phyloP scores from a whole-genome alignment of 169 alveolate genomes.

The Toxoplasma gondii region DNA sequence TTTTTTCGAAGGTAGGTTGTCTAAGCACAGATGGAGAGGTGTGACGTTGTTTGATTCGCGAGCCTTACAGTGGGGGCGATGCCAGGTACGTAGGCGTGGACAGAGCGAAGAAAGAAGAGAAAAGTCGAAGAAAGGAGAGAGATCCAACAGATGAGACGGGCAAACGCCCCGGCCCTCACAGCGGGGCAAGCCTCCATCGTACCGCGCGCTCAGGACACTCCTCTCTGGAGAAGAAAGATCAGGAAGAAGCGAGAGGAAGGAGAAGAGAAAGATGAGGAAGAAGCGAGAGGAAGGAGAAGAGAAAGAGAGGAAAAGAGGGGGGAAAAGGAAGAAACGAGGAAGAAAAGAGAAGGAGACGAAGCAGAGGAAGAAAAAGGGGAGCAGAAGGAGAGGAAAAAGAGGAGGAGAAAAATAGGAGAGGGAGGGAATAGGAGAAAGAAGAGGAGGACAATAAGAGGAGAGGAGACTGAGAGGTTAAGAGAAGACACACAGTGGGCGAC shows the following conservation, averaged over 20 bases:
- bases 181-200: not conserved
- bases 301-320: not conserved
- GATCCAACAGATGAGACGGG: not conserved
- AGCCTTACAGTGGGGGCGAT: constrained; percentile 35
- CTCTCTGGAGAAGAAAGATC: not conserved
- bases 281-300: not conserved
- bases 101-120: not conserved
- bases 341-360: not conserved
- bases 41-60: too few species aligned
- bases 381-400: not conserved
- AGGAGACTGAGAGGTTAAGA: not conserved
- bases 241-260: not conserved
- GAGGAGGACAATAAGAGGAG: not conserved
- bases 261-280: not conserved
- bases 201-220: not conserved
- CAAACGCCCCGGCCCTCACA: not conserved
- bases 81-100: constrained; percentile 25
- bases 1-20: too few species aligned
- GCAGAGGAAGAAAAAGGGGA: not conserved
- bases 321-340: not conserved
- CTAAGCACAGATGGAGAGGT: too few species aligned
- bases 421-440: not conserved
- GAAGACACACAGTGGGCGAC: not conserved
- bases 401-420: not conserved
- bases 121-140: not conserved